phyloP scores from a whole-genome alignment of 2,329 filamentous ascomycete species.

The Curvularia hawaiiensis region DNA sequence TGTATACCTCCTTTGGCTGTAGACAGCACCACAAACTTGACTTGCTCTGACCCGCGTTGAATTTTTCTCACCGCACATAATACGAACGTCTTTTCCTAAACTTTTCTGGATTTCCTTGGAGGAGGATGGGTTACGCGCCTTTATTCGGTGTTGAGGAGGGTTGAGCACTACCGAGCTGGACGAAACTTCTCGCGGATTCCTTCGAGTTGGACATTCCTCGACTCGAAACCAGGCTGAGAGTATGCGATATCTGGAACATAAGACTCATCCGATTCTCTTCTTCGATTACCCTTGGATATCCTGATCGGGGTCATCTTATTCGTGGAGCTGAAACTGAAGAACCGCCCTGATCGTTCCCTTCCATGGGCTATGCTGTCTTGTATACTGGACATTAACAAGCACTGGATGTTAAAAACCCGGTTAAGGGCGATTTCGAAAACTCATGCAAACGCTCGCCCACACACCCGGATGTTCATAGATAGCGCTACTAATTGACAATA shows the following conservation, averaged over 20 bases:
- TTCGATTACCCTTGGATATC: neutral
- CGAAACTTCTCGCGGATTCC: neutral
- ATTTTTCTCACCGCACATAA: neutral
- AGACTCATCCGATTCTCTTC: neutral
- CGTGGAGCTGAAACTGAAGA: neutral
- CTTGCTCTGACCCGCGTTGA: neutral
- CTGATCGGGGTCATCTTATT: neutral
- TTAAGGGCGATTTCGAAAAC: neutral
- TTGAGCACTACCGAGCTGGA: neutral
- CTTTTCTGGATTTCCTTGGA: neutral
- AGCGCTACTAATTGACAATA: neutral
- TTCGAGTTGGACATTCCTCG: neutral
- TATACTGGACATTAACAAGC: neutral
- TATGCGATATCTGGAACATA: neutral
- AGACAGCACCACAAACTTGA: slow-evolving; percentile 5
- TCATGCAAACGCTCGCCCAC: neutral
- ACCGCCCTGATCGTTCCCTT: neutral
- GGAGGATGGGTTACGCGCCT: too few species aligned
- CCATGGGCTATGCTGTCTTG: neutral
- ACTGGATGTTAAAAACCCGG: neutral
- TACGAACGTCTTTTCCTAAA: neutral
- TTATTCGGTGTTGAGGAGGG: neutral
- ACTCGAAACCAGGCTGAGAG: neutral
- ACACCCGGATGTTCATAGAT: neutral
- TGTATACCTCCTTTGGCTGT: slow-evolving; percentile 4